Conservation (phyloP, 1,284 basidiomycete species). For the Cutaneotrichosporon cavernicola region DNA sequence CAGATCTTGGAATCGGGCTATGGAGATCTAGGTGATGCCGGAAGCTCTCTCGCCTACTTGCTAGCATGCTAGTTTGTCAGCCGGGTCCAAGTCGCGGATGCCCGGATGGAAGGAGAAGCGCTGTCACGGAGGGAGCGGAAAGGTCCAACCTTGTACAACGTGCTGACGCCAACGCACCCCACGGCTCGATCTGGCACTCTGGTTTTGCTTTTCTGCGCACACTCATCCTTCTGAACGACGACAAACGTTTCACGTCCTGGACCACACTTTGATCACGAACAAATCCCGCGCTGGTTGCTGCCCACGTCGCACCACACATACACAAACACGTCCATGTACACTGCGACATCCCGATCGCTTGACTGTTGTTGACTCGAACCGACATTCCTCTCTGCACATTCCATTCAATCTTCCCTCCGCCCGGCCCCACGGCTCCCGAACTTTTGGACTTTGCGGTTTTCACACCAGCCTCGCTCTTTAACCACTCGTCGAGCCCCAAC, state of each 20-base stretch:
- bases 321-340: background rate
- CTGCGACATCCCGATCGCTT: background rate
- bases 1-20: no score
- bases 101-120: no score
- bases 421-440: background rate
- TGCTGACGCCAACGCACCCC: background rate
- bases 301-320: background rate
- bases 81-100: no score
- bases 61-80: no score
- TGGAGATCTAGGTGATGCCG: no score
- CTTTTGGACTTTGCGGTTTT: background rate
- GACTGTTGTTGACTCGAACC: background rate
- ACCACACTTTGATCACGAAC: background rate
- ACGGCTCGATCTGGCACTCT: background rate
- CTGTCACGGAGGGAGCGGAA: no score
- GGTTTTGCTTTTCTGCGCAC: background rate
- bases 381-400: background rate
- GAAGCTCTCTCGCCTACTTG: no score
- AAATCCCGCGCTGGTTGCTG: background rate
- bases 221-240: no score
- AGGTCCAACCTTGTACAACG: background rate
- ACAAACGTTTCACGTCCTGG: background rate
- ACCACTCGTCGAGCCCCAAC: conserved; percentile 52
- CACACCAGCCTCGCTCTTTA: conserved; percentile 51
- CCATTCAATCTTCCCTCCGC: background rate